Evolutionary conservation across 768 basidiomycete species (phyloP), one percentile per base, ranked within the genome.

Genomic region (Cystoderma amianthinum): DNA sequence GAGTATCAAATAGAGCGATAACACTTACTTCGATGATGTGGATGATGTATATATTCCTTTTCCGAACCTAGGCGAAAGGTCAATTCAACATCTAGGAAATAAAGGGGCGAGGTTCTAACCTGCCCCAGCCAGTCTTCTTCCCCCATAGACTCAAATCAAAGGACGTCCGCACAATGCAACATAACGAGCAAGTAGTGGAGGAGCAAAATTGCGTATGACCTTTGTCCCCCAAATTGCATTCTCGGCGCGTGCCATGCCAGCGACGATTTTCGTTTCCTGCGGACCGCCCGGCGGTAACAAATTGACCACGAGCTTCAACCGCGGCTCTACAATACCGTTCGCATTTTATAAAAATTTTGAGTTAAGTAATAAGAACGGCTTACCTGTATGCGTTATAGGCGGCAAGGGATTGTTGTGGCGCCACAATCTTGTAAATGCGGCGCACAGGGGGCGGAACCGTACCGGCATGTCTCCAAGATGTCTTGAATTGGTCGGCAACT

Each of bases 51-150:
- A 85, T 32, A 84, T 79, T 18, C 82, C 82, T 25, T 74, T 73
- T 18, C 82, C 82, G 38, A 84, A 83, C 45, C 81, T 82, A 20
- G 47, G 11, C 23, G 21, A 6, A 32, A 22, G 32, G 20, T 28
- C 34, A 16, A 40, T 39, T 47, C 11, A 23, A 19, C 11, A 2
- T 28, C 25, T 12, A 32, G n/a, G 36, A 45, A 53, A 38, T 44
- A 22, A n/a, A n/a, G 21, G 3, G 15, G 13, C 44, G 4, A 28
- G 7, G 7, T 32, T 47, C 65, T 39, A 52, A 75, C 77, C 81
- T 74, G 51, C 82, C 83, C 78, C 80, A 84, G 12, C 78, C 77
- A 3, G 80, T 81, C 64, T 82, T 82, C 62, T 78, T 80, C 9
- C 80, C 80, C 51, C 73, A 81, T 9, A 77, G 64, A 40, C 66